Evolutionary conservation across 73 alveolate genomes (phyloP), one percentile per base, ranked within the genome.

Genomic region (Paramecium bursaria): DNA sequence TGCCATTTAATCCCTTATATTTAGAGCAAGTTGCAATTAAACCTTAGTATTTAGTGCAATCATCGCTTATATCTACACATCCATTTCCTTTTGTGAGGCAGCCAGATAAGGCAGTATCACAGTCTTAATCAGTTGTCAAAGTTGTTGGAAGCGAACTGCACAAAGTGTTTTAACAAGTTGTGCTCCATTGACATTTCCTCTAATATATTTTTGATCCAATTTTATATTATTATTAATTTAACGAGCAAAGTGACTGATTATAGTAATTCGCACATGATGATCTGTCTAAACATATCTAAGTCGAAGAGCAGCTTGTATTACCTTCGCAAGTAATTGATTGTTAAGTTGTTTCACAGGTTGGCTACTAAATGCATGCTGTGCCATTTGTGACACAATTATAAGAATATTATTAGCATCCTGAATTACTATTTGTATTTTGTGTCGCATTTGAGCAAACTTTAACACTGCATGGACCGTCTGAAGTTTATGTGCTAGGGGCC

Each of bases 31-130:
- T 26, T 14, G 60, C 82, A 39, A 39, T 10, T 67, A 57, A 39
- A 39, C 82, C 82, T 35, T 21, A 11, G 44, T 67, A 67, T 35
- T 31, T 10, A 9, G 60, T 35, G 22, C 82, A 67, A 39, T 19
- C 35, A 3, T 53, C 31, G 17, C 60, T 67, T 42, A 13, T 46
- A 35, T 35, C 55, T 11, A 67, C 44, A 42, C 82, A 67, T 67
- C 82, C 82, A 1, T 39, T 26, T 67, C 82, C 82, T 67, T 29
- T 67, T 3, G 82, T 67, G 1, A 67, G 21, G 44, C 82, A 67
- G 19, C 55, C 55, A 31, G 17, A 31, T 42, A 25, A 7, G 21
- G 19, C 33, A 6, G 60, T 19, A 39, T 42, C 2, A 67, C 82
- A 67, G 6, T 67, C 53, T 10, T 44, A 31, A 67, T 67, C 82